These are phyloP conservation scores for Phytopythium oedochilum DNA, from an alignment of 352 stramenopile genomes.

Conservation along the genomic window DNA sequence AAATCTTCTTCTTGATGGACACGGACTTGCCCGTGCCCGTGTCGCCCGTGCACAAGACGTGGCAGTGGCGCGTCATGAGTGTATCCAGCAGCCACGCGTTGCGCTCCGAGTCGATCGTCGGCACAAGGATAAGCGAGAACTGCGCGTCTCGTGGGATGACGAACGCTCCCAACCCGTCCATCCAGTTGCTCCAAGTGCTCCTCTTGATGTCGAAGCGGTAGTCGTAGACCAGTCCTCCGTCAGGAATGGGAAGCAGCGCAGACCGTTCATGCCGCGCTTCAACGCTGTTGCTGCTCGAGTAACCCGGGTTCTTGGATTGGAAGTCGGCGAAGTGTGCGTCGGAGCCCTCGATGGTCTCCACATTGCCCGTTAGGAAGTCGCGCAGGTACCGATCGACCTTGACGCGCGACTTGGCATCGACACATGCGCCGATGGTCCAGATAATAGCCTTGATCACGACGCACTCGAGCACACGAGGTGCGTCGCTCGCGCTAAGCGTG, in stretches of 20 bases:
- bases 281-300: slow-evolving; percentile 23
- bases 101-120: slow-evolving; percentile 91
- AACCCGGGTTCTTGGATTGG: slow-evolving; percentile 77
- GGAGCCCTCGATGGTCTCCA: slow-evolving; percentile 25
- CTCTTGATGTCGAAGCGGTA: slow-evolving; percentile 89
- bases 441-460: slow-evolving; percentile 84
- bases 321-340: slow-evolving; percentile 78
- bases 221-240: slow-evolving; percentile 85
- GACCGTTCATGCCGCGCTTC: slow-evolving; percentile 10
- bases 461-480: slow-evolving; percentile 77
- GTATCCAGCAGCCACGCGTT: slow-evolving; percentile 91
- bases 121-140: slow-evolving; percentile 90
- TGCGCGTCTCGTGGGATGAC: slow-evolving; percentile 66
- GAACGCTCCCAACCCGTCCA: slow-evolving; percentile 43
- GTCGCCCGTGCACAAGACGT: slow-evolving; percentile 90
- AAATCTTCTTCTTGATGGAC: slow-evolving; percentile 91
- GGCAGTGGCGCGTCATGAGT: slow-evolving; percentile 83
- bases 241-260: slow-evolving; percentile 40
- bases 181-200: slow-evolving; percentile 77
- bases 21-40: slow-evolving; percentile 94
- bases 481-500: slow-evolving; percentile 23
- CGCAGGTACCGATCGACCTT: slow-evolving; percentile 85
- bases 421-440: slow-evolving; percentile 90
- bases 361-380: slow-evolving; percentile 48
- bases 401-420: slow-evolving; percentile 81